Percentiles rank a stretch among this genome's conserved stretches.
Conservation (phyloP, 805 yeast genomes). For the Myxozyma monticola region DNA sequence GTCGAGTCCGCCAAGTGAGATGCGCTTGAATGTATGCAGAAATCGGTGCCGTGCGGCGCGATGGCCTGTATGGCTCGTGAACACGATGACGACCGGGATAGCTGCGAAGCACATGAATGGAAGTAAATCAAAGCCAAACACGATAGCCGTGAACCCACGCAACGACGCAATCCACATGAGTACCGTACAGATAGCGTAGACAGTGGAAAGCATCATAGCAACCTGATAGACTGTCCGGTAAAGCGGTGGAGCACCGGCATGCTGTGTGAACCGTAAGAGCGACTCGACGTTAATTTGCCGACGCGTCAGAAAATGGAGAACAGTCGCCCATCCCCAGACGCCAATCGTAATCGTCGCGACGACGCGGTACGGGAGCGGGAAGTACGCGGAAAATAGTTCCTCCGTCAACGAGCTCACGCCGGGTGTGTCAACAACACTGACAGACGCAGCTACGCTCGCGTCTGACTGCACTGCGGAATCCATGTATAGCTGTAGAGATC, state of each 20-base stretch:
- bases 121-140: conserved; percentile 39
- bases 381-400: conserved; percentile 38
- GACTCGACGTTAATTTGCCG: conserved; percentile 34
- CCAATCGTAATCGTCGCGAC: conserved; percentile 33
- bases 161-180: conserved; percentile 36
- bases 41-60: conserved; percentile 45
- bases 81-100: conserved; percentile 42
- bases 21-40: conserved; percentile 46
- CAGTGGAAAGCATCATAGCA: conserved; percentile 37
- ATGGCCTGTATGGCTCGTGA: conserved; percentile 42
- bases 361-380: conserved; percentile 52
- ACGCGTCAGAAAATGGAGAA: conserved; percentile 33
- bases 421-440: too few relatives aligned
- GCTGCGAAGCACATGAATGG: conserved; percentile 45
- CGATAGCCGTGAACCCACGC: conserved; percentile 28
- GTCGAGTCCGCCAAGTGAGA: conserved; percentile 61
- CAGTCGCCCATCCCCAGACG: conserved; percentile 41
- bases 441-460: too few relatives aligned
- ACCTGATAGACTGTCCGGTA: conserved; percentile 43
- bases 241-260: conserved; percentile 29
- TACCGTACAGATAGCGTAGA: conserved; percentile 34
- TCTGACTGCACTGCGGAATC: too few relatives aligned
- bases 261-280: conserved; percentile 30
- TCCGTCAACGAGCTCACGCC: too few relatives aligned
- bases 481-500: too few relatives aligned